phyloP scores from a whole-genome alignment of 768 basidiomycete species.

The Leccinum arenicola region DNA sequence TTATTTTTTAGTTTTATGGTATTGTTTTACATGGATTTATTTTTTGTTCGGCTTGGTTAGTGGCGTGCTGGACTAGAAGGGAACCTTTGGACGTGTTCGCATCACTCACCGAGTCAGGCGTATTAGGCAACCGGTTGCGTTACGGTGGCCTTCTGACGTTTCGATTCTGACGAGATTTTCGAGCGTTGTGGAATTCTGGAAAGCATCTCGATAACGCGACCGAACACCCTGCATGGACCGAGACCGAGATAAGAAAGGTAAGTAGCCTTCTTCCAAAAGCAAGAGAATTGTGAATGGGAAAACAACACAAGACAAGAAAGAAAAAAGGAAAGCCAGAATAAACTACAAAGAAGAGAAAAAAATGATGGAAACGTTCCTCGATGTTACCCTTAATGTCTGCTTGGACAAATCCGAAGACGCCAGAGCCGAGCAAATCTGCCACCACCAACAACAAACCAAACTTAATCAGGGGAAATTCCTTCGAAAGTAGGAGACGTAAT shows the following conservation, averaged over 20 bases:
- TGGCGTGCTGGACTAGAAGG: background rate
- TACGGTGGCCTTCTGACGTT: conserved; percentile 37
- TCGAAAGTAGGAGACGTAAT: conserved; percentile 20
- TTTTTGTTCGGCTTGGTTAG: conserved; percentile 4
- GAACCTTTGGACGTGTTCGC: conserved; percentile 19
- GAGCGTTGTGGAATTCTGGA: conserved; percentile 48
- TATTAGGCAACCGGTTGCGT: conserved; percentile 61
- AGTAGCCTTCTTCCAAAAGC: conserved; percentile 6
- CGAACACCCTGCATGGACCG: conserved; percentile 58
- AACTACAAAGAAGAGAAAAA: background rate
- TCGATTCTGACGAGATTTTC: conserved; percentile 60
- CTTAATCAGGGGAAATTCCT: conserved; percentile 11
- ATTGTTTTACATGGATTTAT: background rate
- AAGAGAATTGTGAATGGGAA: conserved; percentile 14
- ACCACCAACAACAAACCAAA: background rate
- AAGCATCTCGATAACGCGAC: conserved; percentile 43
- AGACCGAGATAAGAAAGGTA: conserved; percentile 7
- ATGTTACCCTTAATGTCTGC: conserved; percentile 68
- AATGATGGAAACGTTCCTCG: conserved; percentile 39
- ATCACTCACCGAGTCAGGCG: conserved; percentile 57
- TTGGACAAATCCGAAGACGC: conserved; percentile 73
- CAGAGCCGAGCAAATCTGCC: conserved; percentile 64
- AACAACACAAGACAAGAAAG: background rate
- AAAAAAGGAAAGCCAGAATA: background rate
- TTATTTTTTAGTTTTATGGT: background rate